A percentile compares a stretch with the other conserved stretches of the same genome.
phyloP scores from a whole-genome alignment of 805 yeast genomes.

The Teunomyces cretensis region DNA sequence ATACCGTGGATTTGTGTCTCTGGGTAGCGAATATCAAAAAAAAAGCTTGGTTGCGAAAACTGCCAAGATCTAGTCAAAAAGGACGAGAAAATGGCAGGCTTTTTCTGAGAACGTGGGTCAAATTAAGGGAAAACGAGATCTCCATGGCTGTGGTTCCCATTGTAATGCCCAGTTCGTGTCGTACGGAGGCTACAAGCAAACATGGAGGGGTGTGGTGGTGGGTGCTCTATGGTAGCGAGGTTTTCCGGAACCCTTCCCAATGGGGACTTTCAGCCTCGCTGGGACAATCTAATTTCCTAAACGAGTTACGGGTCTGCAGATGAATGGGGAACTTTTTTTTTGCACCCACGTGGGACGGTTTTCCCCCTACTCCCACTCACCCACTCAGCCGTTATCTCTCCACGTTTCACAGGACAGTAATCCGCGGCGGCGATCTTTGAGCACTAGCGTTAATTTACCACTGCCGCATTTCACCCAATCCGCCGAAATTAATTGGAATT shows the following conservation, averaged over 20 bases:
- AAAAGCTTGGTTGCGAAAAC: constrained; percentile 5
- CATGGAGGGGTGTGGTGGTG: background rate
- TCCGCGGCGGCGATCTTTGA: too few species aligned
- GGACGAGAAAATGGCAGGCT: constrained; percentile 3
- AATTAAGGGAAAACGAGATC: background rate
- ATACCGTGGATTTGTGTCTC: background rate
- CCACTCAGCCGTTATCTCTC: background rate
- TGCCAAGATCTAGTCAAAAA: background rate
- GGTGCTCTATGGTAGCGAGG: background rate
- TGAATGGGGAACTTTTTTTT: background rate
- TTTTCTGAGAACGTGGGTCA: constrained; percentile 1
- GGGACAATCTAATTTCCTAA: background rate
- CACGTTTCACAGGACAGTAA: background rate
- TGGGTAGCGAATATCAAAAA: background rate
- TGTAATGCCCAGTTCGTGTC: background rate
- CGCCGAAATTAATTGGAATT: too few species aligned
- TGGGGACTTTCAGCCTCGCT: background rate
- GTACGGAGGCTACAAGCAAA: background rate
- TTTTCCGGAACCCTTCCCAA: background rate
- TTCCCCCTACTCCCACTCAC: too few species aligned
- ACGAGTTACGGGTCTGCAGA: background rate
- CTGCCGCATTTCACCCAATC: too few species aligned
- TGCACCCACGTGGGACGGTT: background rate
- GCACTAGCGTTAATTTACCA: too few species aligned
- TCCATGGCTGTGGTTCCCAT: background rate